phyloP scores from a whole-genome alignment of 148 eudicot species.

The Silene uniflora region DNA sequence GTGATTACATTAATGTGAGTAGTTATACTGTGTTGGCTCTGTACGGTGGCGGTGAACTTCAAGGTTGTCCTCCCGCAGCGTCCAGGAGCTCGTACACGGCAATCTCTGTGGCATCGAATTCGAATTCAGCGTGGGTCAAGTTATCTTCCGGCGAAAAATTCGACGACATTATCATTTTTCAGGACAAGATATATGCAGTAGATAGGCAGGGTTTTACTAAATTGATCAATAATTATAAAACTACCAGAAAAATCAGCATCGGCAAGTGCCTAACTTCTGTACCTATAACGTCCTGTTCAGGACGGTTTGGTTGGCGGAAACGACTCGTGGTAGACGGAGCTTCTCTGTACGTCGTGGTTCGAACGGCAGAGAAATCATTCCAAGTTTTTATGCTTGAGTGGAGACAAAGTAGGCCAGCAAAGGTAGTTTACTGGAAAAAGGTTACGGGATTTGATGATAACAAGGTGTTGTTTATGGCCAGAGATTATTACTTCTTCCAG shows the following conservation, averaged over 20 bases:
- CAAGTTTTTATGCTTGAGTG: background rate
- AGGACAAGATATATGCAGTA: background rate
- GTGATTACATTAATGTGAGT: background rate
- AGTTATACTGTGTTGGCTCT: background rate
- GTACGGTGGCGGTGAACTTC: background rate
- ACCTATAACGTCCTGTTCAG: background rate
- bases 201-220: background rate
- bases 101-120: no score
- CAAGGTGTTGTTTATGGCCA: background rate
- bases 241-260: background rate
- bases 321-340: background rate
- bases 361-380: background rate
- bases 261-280: background rate
- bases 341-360: background rate
- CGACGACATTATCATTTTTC: background rate
- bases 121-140: background rate
- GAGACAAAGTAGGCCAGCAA: no score
- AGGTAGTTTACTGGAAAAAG: background rate
- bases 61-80: background rate
- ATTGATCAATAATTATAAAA: background rate
- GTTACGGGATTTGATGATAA: background rate
- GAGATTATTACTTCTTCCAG: background rate
- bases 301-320: background rate
- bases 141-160: background rate
- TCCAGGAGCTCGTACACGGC: background rate